These are phyloP conservation scores for Penstemon eatonii DNA, from an alignment of 257 asterid species.

Conservation along the genomic window DNA sequence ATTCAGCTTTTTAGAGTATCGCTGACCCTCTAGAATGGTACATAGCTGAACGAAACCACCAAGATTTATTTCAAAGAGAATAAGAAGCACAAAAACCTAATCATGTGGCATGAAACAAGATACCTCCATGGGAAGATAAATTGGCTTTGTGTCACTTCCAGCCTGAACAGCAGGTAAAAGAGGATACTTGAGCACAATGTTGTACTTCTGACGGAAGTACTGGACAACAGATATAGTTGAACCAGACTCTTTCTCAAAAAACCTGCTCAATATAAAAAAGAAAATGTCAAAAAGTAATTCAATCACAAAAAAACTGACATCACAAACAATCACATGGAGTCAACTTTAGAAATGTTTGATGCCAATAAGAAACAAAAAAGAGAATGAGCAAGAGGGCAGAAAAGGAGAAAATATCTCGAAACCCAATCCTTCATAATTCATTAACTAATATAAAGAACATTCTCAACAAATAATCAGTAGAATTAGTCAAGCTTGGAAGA, in stretches of 20 bases:
- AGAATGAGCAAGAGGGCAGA: not conserved
- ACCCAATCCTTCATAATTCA: not conserved
- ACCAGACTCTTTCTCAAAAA: conserved; percentile 47
- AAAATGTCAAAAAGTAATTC: not conserved
- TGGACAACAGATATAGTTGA: conserved; percentile 37
- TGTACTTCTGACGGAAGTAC: conserved; percentile 54
- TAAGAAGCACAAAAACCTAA: not conserved
- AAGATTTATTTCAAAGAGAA: not conserved
- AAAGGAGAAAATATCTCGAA: not conserved
- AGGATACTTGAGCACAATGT: conserved; percentile 34
- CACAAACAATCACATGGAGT: not conserved
- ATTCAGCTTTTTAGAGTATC: conserved; percentile 52
- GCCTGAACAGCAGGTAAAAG: conserved; percentile 63
- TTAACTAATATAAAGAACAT: not conserved
- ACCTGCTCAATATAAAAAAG: conserved; percentile 41
- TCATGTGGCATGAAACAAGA: not conserved
- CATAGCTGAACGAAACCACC: conserved; percentile 44
- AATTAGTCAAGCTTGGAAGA: not conserved
- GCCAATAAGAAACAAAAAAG: not conserved
- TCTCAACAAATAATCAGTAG: not conserved
- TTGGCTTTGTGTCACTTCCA: conserved; percentile 61
- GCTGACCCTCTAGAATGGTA: conserved; percentile 56
- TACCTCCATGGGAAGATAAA: conserved; percentile 88
- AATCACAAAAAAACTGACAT: not conserved
- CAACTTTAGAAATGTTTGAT: not conserved